These are phyloP conservation scores for Kodamaea neixiangensis DNA, from an alignment of 805 yeast genomes.

Conservation along the genomic window DNA sequence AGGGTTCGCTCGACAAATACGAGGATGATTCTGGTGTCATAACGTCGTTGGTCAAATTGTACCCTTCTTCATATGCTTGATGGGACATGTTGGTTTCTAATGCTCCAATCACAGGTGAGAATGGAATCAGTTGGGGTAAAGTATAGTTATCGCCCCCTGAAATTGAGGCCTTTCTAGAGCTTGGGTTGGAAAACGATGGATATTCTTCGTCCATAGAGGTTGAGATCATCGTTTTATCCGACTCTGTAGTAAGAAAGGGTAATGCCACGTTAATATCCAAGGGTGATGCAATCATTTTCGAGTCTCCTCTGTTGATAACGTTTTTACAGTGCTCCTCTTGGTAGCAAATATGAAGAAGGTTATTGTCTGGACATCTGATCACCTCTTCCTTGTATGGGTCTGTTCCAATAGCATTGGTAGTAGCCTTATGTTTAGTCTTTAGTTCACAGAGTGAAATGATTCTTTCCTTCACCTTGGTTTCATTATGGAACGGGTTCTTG, in stretches of 20 bases:
- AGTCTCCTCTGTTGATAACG: constrained; percentile 10
- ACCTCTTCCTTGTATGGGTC: constrained; percentile 62
- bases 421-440: constrained; percentile 48
- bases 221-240: constrained; percentile 32
- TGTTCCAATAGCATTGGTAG: constrained; percentile 28
- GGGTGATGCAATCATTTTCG: constrained; percentile 40
- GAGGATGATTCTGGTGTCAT: constrained; percentile 33
- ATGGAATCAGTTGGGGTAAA: constrained; percentile 17
- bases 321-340: constrained; percentile 24
- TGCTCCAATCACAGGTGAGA: constrained; percentile 41
- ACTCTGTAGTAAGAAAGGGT: constrained; percentile 42
- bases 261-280: constrained; percentile 45
- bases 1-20: constrained; percentile 30
- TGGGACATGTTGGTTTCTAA: constrained; percentile 42
- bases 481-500: constrained; percentile 6
- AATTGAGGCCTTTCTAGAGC: constrained; percentile 31
- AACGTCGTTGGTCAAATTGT: constrained; percentile 13
- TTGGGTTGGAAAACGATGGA: constrained; percentile 12
- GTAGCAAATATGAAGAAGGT: constrained; percentile 59
- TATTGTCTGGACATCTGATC: constrained; percentile 58
- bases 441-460: constrained; percentile 62
- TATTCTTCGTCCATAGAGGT: constrained; percentile 17
- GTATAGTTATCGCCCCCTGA: constrained; percentile 11
- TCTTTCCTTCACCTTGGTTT: constrained; percentile 43
- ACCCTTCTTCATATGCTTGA: neutral